Evolutionary conservation across 495 filamentous ascomycete genomes (phyloP).

Genomic region (Trypethelium eluteriae): DNA sequence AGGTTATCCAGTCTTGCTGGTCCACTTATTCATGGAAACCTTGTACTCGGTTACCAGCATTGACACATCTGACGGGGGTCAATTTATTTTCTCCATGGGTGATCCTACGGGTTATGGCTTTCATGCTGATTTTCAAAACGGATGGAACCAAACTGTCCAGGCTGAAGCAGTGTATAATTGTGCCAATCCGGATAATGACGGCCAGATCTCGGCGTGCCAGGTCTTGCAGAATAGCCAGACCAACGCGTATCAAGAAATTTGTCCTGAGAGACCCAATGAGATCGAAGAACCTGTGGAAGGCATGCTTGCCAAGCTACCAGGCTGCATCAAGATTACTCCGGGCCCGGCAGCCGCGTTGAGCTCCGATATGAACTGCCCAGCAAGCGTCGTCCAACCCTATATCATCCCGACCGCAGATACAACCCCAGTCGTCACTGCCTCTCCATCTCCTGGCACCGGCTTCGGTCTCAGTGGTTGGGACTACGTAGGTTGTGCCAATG

Average conservation of each 20-base stretch:
- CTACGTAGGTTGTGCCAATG: slow-evolving; percentile 26
- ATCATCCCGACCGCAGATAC: slow-evolving; percentile 16
- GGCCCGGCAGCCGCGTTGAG: slow-evolving; percentile 19
- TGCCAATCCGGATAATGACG: slow-evolving; percentile 14
- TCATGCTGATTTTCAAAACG: slow-evolving; percentile 29
- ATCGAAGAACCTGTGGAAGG: slow-evolving; percentile 20
- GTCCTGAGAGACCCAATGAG: slow-evolving; percentile 22
- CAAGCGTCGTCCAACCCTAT: slow-evolving; percentile 11
- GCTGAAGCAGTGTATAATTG: slow-evolving; percentile 19
- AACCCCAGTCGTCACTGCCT: slow-evolving; percentile 16
- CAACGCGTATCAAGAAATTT: slow-evolving; percentile 19
- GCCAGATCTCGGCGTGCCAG: slow-evolving; percentile 22
- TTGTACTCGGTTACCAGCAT: slow-evolving; percentile 21
- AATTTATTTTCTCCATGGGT: slow-evolving; percentile 24
- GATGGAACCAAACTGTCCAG: slow-evolving; percentile 24
- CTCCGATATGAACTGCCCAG: slow-evolving; percentile 19
- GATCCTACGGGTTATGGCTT: slow-evolving; percentile 29
- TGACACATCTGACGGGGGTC: slow-evolving; percentile 14
- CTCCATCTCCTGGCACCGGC: slow-evolving; percentile 15
- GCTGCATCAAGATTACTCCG: slow-evolving; percentile 24
- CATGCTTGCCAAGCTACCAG: slow-evolving; percentile 22
- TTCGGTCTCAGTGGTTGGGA: slow-evolving; percentile 20
- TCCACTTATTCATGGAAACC: slow-evolving; percentile 24
- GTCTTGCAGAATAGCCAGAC: slow-evolving; percentile 15
- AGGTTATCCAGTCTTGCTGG: slow-evolving; percentile 19